Evolutionary conservation across 2,329 filamentous ascomycete species (phyloP).

Genomic region (Trichoderma sp.): DNA sequence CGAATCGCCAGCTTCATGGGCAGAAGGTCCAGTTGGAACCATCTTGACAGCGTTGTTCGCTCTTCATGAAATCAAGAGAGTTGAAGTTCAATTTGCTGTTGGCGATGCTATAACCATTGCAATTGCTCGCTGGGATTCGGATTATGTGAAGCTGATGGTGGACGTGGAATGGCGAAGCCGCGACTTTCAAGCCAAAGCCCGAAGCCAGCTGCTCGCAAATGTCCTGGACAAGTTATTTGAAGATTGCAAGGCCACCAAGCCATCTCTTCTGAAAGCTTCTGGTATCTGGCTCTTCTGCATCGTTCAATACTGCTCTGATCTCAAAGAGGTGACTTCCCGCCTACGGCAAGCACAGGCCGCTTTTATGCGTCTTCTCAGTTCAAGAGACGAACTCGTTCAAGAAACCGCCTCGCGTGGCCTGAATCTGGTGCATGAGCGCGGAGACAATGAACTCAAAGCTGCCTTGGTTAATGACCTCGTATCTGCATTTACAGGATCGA

Average conservation of each 20-base stretch:
- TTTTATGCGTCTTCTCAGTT: conserved; percentile 85
- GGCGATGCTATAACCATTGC: conserved; percentile 85
- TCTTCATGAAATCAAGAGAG: conserved; percentile 81
- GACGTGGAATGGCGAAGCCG: conserved; percentile 66
- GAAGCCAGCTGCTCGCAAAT: conserved; percentile 50
- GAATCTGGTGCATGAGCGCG: conserved; percentile 91
- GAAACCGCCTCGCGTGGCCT: conserved; percentile 92
- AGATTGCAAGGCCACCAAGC: conserved; percentile 83
- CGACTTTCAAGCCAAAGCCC: conserved; percentile 45
- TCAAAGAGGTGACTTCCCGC: conserved; percentile 71
- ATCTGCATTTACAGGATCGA: conserved; percentile 80
- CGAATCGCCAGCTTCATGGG: conserved; percentile 34
- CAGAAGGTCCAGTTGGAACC: conserved; percentile 49
- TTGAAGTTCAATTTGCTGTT: conserved; percentile 87
- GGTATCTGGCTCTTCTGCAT: conserved; percentile 94
- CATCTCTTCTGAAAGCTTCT: conserved; percentile 85
- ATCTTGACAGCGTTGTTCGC: conserved; percentile 72
- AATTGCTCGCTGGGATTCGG: conserved; percentile 80
- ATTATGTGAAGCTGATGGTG: conserved; percentile 72
- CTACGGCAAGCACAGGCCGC: conserved; percentile 80
- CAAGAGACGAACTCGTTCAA: conserved; percentile 91
- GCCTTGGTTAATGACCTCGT: conserved; percentile 87
- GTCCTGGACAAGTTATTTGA: conserved; percentile 73
- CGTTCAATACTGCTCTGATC: conserved; percentile 84
- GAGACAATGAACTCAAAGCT: conserved; percentile 77